A percentile compares a stretch with the other conserved stretches of the same genome.
These are phyloP conservation scores for Gleditsia sinensis DNA, from an alignment of 306 rosid species.

Conservation along the genomic window DNA sequence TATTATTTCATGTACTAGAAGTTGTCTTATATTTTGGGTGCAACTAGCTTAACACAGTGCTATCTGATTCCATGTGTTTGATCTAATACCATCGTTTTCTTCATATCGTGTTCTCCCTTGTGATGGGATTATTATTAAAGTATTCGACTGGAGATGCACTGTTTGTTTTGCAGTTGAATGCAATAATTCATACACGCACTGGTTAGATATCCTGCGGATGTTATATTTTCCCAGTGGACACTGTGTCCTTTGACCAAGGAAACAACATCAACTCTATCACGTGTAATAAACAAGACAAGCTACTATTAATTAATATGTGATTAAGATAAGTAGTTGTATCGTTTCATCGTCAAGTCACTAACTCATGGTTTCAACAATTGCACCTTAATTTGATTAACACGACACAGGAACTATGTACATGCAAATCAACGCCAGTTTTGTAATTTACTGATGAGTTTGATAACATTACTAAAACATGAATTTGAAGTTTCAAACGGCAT, in stretches of 20 bases:
- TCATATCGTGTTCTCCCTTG: background rate
- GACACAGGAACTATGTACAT: background rate
- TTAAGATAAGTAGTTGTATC: background rate
- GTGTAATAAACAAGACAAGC: conserved; percentile 11
- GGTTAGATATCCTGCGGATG: conserved; percentile 26
- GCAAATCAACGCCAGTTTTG: background rate
- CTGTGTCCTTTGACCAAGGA: conserved; percentile 33
- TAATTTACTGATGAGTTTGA: background rate
- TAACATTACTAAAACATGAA: background rate
- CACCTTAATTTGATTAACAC: conserved; percentile 7
- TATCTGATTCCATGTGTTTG: conserved; percentile 12
- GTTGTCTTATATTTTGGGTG: conserved; percentile 35
- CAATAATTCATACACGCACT: conserved; percentile 16
- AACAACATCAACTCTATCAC: conserved; percentile 19
- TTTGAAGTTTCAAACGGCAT: background rate
- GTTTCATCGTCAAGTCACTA: background rate
- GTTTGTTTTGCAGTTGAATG: conserved; percentile 18
- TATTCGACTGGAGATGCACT: conserved; percentile 2
- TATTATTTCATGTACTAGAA: conserved; percentile 35
- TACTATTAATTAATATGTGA: conserved; percentile 1
- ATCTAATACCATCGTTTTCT: background rate
- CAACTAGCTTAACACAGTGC: conserved; percentile 32
- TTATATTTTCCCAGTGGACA: conserved; percentile 15
- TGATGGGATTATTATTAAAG: background rate
- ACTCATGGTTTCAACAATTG: conserved; percentile 26